Percentiles rank a stretch among this genome's conserved stretches.
These are phyloP conservation scores for Ramularia endophylla DNA, from an alignment of 2,329 filamentous ascomycete genomes.

Conservation along the genomic window DNA sequence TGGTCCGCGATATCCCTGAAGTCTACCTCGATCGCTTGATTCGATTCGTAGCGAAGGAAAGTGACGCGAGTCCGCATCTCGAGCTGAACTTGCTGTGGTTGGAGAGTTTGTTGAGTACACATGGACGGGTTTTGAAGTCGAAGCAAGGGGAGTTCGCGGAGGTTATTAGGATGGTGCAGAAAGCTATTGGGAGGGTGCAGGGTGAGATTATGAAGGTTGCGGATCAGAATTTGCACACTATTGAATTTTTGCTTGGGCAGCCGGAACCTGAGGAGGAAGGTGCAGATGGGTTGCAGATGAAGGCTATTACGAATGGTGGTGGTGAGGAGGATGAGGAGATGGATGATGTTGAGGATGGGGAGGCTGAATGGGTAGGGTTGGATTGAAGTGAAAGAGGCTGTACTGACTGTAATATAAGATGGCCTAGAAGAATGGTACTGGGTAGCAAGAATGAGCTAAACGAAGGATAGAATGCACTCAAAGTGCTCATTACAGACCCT, in stretches of 20 bases:
- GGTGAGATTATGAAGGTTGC: slow-evolving; percentile 76
- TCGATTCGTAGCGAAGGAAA: slow-evolving; percentile 79
- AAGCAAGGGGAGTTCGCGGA: slow-evolving; percentile 73
- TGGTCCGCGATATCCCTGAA: slow-evolving; percentile 71
- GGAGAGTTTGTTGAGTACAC: slow-evolving; percentile 69
- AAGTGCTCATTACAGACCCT: too few relatives aligned
- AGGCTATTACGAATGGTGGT: slow-evolving; percentile 15
- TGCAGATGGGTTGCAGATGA: slow-evolving; percentile 9
- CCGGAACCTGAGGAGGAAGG: slow-evolving; percentile 9
- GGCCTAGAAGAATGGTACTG: too few relatives aligned
- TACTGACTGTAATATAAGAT: too few relatives aligned
- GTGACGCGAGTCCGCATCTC: slow-evolving; percentile 84
- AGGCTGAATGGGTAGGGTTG: slow-evolving; percentile 28
- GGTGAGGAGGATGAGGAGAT: slow-evolving; percentile 22
- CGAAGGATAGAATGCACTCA: too few relatives aligned
- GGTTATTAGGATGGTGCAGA: slow-evolving; percentile 75
- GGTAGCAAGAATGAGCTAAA: too few relatives aligned
- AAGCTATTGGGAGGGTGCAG: slow-evolving; percentile 72
- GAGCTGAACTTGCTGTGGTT: slow-evolving; percentile 96
- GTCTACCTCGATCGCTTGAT: slow-evolving; percentile 83
- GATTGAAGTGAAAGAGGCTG: too few relatives aligned
- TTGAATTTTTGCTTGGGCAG: slow-evolving; percentile 66
- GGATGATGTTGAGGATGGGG: slow-evolving; percentile 32
- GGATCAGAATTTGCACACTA: slow-evolving; percentile 82
- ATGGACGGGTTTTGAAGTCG: slow-evolving; percentile 79